These are phyloP conservation scores for Meira miltonrushii DNA, from an alignment of 1,284 basidiomycete genomes.

Conservation along the genomic window DNA sequence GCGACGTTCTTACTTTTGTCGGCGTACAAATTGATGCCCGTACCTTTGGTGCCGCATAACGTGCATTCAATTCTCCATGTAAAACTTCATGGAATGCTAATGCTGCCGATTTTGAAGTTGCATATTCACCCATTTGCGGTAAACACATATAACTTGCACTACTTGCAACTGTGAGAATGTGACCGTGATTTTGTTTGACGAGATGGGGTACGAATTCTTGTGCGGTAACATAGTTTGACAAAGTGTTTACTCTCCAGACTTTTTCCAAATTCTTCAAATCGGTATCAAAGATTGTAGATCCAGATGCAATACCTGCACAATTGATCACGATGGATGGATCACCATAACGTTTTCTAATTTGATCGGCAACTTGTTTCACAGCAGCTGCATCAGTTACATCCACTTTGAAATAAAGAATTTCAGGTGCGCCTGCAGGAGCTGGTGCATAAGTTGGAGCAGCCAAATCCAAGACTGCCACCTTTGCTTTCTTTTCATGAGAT, in stretches of 20 bases:
- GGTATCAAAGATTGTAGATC: slow-evolving; percentile 37
- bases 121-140: slow-evolving; percentile 44
- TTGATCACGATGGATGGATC: slow-evolving; percentile 42
- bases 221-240: slow-evolving; percentile 41
- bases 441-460: slow-evolving; percentile 38
- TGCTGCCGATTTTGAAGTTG: slow-evolving; percentile 44
- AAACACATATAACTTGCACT: slow-evolving; percentile 41
- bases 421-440: slow-evolving; percentile 41
- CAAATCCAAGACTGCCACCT: slow-evolving; percentile 49
- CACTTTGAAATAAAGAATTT: slow-evolving; percentile 48
- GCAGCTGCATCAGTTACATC: slow-evolving; percentile 41
- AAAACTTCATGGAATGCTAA: slow-evolving; percentile 49
- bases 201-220: slow-evolving; percentile 48
- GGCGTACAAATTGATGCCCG: slow-evolving; percentile 45
- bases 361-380: slow-evolving; percentile 31
- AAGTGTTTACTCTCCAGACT: slow-evolving; percentile 46
- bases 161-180: slow-evolving; percentile 45
- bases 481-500: slow-evolving; percentile 32
- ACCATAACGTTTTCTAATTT: slow-evolving; percentile 30
- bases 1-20: slow-evolving; percentile 49
- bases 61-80: slow-evolving; percentile 36
- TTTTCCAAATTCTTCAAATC: slow-evolving; percentile 25
- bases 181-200: slow-evolving; percentile 46
- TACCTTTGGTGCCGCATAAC: slow-evolving; percentile 41
- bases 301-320: slow-evolving; percentile 45